Evolutionary conservation across 805 yeast species (phyloP), one percentile per base, ranked within the genome.

Genomic region (Yueomyces sp.): DNA sequence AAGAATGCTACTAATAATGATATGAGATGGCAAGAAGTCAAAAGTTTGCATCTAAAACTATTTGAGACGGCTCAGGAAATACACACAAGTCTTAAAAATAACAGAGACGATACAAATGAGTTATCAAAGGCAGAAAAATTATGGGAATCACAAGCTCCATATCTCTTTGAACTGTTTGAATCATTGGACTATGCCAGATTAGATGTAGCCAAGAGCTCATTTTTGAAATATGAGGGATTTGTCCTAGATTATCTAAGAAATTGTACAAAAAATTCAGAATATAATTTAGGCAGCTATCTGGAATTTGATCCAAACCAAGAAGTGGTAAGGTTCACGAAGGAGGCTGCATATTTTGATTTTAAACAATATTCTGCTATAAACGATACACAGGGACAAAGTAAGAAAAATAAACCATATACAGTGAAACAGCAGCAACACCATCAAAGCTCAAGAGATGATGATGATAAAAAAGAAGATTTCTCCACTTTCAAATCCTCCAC

Each of bases 91-190:
- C 37, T 9, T 11, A 19, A 11, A 7, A 5, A 11, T 7, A 34
- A 34, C n/a, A 67, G 50, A 50, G 46, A 49, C 38, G 59, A 59
- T 66, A 68, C 65, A 49, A 66, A 58, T 49, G 63, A 34, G n/a
- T 7, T 34, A 5, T 34, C n/a, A 9, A 19, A 34, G n/a, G 37
- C 37, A 7, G 37, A 34, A n/a, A 34, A 19, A 34, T 7, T 34
- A 52, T 86, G 95, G 95, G 79, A 78, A 48, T 66, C 74, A 43
- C 78, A 79, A 57, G 90, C 92, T 2, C 90, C 94, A 2, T 76
- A 72, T 44, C 76, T 82, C 38, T 81, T 84, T 56, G 80, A 79
- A 51, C 76, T 76, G 49, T 81, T 86, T 57, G 92, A 85, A 56
- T 69, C 69, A 49, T 77, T 81, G 51, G 94, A 86, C 58, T 70